Base-by-base conservation (phyloP, 192 early-diverging fungal genomes). In the Radiomyces spectabilis region DNA sequence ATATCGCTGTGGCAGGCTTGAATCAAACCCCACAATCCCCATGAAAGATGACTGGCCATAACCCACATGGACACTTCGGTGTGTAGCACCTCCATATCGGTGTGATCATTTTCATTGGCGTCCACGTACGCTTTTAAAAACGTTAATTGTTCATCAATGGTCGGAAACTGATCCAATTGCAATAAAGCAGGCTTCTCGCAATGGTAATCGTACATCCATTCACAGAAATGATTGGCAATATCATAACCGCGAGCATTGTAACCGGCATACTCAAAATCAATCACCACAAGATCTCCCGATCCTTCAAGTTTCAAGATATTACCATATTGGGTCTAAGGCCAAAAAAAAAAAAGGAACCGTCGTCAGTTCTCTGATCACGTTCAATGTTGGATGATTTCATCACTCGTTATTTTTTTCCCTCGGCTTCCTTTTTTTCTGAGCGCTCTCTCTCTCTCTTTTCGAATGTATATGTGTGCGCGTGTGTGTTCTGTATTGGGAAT, bases 131-230 rank as follows among this genome's bases (percentile, higher is more conserved):
- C 75, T 24, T 76, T 58, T 49, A 90, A 55, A 43, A 90, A 92
- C 4, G 45, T 50, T 1, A 51, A 32, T 35, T 82, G 84, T 51
- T 92, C 71, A 1, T 55, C 57, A 6, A 45, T 32, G n/a, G 69
- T 80, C 5, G 89, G 89, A 52, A 81, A 89, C 12, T 27, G 43
- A 2, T 43, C 29, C 0, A 61, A 51, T 18, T 82, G 62, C 2
- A 85, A 38, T 2, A 71, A 10, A 57, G 82, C 58, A 22, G 78
- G 46, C 2, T 51, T 15, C 21, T 55, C 53, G 7, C 75, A 57
- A 49, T 89, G 85, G 60, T 93, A 93, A 55, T 93, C 79, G n/a
- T 80, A 81, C 50, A 73, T 80, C 87, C 87, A 92, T 40, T 92
- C 89, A 62, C 87, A 88, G 51, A 87, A 89, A 37, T 89, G 87